Base-by-base conservation (phyloP, 2,329 filamentous ascomycete species). In the Ceratocystis variospora region DNA sequence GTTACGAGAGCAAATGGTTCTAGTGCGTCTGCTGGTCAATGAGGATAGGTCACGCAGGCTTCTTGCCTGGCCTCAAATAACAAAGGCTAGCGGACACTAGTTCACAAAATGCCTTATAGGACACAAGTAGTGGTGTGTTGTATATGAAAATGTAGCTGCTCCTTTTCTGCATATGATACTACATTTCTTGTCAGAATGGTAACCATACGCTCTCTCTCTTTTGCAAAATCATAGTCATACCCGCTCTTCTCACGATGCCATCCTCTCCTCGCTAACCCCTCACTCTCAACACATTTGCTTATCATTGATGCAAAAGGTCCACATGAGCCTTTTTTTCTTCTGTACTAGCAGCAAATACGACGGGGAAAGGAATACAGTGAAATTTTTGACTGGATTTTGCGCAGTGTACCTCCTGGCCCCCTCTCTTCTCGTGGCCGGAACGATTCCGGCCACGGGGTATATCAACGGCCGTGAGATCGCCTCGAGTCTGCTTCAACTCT, bases 371-470 rank as follows among this genome's bases (percentile, higher is more conserved):
- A 37, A 17, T 22, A 44, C 19, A 46, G 28, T 15, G 28, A 53
- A 63, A 63, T n/a, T 45, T 62, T 62, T 62, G 59, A 10, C 59
- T 7, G 5, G 55, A 3, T 37, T 31, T 31, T 37, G 55, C 55
- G 10, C 55, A 59, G 55, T 31, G 55, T 48, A 59, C 53, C 37
- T 28, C 61, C 61, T 61, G 12, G 4, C 12, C 37, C 57, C 62
- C 45, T 50, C 61, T 59, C 48, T 57, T 33, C 41, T 55, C 17
- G 64, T 55, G 67, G 67, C 67, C 67, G 67, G 67, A 68, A 68
- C 15, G 6, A 7, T 68, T 68, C 67, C 67, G 67, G 78, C 78
- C 78, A 77, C 75, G 63, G 73, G 72, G 72, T 79, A 79, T 78
- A 79, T 79, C 77, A 76, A 73, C 75, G 74, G 71, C 73, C 70